Evolutionary conservation across 192 early-diverging fungal genomes (phyloP).

Genomic region (Ambispora gerdemannii): DNA sequence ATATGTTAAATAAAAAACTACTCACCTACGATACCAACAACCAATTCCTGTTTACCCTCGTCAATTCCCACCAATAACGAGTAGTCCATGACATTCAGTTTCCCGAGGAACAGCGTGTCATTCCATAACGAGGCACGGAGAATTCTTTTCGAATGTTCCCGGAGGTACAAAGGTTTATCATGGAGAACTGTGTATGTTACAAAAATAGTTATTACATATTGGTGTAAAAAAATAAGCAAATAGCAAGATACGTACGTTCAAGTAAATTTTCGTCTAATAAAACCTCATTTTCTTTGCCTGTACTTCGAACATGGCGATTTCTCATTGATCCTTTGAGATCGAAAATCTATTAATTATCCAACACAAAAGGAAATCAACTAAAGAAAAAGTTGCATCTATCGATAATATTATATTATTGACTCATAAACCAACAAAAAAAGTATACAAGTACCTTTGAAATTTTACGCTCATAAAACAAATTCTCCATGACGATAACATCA

Average conservation of each 20-base stretch:
- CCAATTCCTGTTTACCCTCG: slow-evolving; percentile 76
- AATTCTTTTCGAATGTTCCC: slow-evolving; percentile 85
- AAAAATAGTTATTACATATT: not conserved
- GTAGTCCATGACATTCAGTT: slow-evolving; percentile 97
- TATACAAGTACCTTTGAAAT: slow-evolving; percentile 54
- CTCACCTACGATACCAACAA: slow-evolving; percentile 94
- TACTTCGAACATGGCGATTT: slow-evolving; percentile 89
- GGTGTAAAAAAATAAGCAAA: not conserved
- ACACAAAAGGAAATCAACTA: not conserved
- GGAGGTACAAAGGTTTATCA: slow-evolving; percentile 86
- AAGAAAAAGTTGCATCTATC: not conserved
- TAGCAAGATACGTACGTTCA: slow-evolving; percentile 55
- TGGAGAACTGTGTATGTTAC: slow-evolving; percentile 57
- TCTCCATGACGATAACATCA: slow-evolving; percentile 95
- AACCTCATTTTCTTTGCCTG: slow-evolving; percentile 81
- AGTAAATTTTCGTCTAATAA: slow-evolving; percentile 92
- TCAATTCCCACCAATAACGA: slow-evolving; percentile 94
- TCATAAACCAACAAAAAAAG: too few relatives aligned
- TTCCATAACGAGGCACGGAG: slow-evolving; percentile 84
- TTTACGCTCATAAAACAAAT: slow-evolving; percentile 85
- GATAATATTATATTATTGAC: too few relatives aligned
- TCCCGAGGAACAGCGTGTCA: slow-evolving; percentile 92
- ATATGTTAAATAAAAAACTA: not conserved
- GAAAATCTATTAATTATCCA: slow-evolving; percentile 58
- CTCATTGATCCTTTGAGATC: slow-evolving; percentile 94